Conservation (phyloP, 2,329 filamentous ascomycete species). For the Cordyceps farinosa region DNA sequence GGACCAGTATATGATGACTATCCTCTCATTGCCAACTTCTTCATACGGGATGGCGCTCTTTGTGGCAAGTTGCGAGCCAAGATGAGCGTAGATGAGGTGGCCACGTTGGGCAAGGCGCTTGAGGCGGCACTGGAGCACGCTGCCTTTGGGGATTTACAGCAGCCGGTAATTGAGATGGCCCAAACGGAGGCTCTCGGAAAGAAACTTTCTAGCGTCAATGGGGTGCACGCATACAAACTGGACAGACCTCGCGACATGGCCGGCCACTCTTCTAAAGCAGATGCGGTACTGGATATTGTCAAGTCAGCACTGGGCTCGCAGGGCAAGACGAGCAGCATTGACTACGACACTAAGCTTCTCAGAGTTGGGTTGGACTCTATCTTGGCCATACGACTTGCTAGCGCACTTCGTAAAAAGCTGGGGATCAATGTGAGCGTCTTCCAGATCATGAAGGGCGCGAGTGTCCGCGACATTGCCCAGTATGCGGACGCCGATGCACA, state of each 20-base stretch:
- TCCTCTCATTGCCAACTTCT: constrained; percentile 25
- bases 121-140: constrained; percentile 1
- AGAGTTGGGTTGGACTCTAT: constrained; percentile 26
- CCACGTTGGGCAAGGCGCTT: constrained; percentile 17
- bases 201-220: no score
- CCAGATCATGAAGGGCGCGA: constrained; percentile 23
- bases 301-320: constrained; percentile 20
- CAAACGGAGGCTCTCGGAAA: no score
- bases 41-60: constrained; percentile 21
- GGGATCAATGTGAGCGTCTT: constrained; percentile 23
- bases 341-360: constrained; percentile 21
- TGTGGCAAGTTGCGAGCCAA: constrained; percentile 24
- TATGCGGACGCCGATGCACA: no score
- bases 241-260: no score
- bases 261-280: background rate
- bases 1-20: constrained; percentile 25
- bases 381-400: constrained; percentile 24
- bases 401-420: constrained; percentile 20
- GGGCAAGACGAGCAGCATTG: constrained; percentile 18
- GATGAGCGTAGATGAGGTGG: background rate
- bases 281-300: constrained; percentile 19
- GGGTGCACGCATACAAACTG: no score
- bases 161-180: background rate
- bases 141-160: background rate
- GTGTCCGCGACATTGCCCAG: constrained; percentile 18